Percentiles rank a stretch among this genome's conserved stretches.
Evolutionary conservation across 257 asterid species (phyloP).

Genomic region (Lycium ferocissimum): DNA sequence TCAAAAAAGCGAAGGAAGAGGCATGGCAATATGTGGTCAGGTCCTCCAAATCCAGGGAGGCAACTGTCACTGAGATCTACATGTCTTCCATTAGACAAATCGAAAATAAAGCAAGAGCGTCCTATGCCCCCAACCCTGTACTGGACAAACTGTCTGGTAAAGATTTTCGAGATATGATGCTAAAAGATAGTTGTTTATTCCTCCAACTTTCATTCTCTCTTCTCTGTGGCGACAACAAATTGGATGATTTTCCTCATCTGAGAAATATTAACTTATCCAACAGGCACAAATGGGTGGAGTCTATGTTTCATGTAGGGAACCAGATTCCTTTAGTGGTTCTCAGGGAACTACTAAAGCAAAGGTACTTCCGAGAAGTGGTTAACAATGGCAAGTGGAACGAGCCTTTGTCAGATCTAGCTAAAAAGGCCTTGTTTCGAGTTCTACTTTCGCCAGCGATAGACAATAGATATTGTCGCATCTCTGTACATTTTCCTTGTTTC

Average conservation of each 20-base stretch:
- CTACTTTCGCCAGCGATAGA: neutral
- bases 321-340: slow-evolving; percentile 38
- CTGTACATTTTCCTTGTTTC: too few species aligned
- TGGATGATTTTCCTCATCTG: neutral
- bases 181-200: slow-evolving; percentile 38
- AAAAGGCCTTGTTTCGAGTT: neutral
- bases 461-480: too few species aligned
- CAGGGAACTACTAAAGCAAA: slow-evolving; percentile 23
- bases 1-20: neutral
- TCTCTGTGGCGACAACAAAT: neutral
- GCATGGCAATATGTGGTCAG: neutral
- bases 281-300: slow-evolving; percentile 27
- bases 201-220: slow-evolving; percentile 34
- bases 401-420: neutral
- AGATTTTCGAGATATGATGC: slow-evolving; percentile 29
- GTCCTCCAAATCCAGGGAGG: neutral
- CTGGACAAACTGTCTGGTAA: neutral
- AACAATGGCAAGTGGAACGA: neutral
- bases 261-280: neutral
- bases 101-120: neutral
- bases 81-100: neutral
- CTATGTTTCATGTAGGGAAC: slow-evolving; percentile 37
- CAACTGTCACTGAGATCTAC: neutral
- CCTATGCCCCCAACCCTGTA: neutral
- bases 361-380: neutral